phyloP scores from a whole-genome alignment of 768 basidiomycete genomes.

The Lenzites betulinus region DNA sequence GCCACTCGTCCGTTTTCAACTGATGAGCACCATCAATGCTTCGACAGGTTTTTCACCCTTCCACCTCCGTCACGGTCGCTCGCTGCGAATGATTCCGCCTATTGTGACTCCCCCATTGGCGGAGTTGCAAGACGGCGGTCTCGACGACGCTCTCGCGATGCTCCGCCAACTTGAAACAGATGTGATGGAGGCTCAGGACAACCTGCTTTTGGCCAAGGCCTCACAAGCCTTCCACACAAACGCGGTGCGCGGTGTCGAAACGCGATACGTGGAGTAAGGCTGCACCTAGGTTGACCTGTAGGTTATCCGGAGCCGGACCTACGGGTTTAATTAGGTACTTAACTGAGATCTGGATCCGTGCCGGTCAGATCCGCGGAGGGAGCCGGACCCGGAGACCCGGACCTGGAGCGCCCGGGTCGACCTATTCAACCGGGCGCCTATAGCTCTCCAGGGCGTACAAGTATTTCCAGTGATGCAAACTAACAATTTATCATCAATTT shows the following conservation, averaged over 20 bases:
- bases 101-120: background rate
- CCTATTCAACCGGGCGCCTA: too few species aligned
- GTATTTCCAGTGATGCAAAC: too few species aligned
- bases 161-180: constrained; percentile 15
- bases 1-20: constrained; percentile 26
- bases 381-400: constrained; percentile 24
- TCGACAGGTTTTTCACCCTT: constrained; percentile 29
- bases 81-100: constrained; percentile 25
- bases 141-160: background rate
- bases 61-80: constrained; percentile 21
- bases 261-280: too few species aligned
- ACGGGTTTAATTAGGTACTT: too few species aligned
- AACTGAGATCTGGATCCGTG: too few species aligned
- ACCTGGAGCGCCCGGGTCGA: background rate
- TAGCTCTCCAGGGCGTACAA: too few species aligned
- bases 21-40: constrained; percentile 29
- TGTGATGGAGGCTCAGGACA: constrained; percentile 36
- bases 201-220: constrained; percentile 34
- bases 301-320: too few species aligned
- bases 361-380: too few species aligned
- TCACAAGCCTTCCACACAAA: constrained; percentile 33
- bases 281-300: too few species aligned
- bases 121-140: too few species aligned
- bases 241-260: background rate
- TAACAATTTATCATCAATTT: too few species aligned